phyloP scores from a whole-genome alignment of 352 stramenopile species.

The Pythium vanterpoolii region DNA sequence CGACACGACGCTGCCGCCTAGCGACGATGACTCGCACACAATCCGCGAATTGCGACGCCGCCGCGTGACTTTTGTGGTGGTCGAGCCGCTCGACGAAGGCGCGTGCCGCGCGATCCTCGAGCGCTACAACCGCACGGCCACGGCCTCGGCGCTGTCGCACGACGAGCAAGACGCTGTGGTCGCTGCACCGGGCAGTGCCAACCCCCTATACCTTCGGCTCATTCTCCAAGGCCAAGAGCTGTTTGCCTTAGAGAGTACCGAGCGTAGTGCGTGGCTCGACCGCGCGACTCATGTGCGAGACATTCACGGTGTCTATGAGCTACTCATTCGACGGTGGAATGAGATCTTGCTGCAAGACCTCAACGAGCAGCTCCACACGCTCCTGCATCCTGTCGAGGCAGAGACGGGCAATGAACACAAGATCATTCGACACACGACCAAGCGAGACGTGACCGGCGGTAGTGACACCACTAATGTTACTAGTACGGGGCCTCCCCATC shows the following conservation, averaged over 20 bases:
- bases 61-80: slow-evolving; percentile 56
- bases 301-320: slow-evolving; percentile 52
- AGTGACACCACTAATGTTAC: neutral
- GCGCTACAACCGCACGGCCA: slow-evolving; percentile 4
- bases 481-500: neutral
- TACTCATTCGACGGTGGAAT: slow-evolving; percentile 79
- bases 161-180: slow-evolving; percentile 50
- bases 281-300: slow-evolving; percentile 33
- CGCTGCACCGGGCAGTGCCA: slow-evolving; percentile 51
- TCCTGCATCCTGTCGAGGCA: neutral
- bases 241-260: slow-evolving; percentile 18
- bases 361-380: slow-evolving; percentile 28
- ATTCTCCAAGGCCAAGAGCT: slow-evolving; percentile 59
- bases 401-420: slow-evolving; percentile 8
- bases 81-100: slow-evolving; percentile 61
- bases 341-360: slow-evolving; percentile 59
- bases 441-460: slow-evolving; percentile 14
- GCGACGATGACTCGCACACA: slow-evolving; percentile 57
- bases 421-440: slow-evolving; percentile 13
- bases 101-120: slow-evolving; percentile 59
- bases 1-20: slow-evolving; percentile 39
- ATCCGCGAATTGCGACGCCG: slow-evolving; percentile 70
- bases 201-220: slow-evolving; percentile 60
- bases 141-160: slow-evolving; percentile 15
- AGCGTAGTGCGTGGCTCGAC: slow-evolving; percentile 43